phyloP scores from a whole-genome alignment of 257 asterid genomes.

The Rubia yunnanensis region DNA sequence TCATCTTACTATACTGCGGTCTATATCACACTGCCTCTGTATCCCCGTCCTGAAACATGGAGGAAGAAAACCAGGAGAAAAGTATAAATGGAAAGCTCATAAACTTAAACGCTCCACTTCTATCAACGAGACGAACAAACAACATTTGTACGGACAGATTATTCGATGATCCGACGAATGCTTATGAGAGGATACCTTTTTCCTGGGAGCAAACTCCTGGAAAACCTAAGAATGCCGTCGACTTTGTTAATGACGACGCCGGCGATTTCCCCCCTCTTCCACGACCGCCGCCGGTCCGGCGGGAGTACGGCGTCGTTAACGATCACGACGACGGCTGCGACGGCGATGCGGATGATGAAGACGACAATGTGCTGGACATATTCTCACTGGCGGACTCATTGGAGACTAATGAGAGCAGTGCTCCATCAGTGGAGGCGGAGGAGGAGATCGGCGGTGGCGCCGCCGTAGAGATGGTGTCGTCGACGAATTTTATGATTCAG shows the following conservation, averaged over 20 bases:
- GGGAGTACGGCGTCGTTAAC: constrained; percentile 22
- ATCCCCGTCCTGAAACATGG: constrained; percentile 35
- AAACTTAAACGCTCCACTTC: constrained; percentile 54
- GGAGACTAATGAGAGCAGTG: constrained; percentile 12
- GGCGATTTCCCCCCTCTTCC: constrained; percentile 28
- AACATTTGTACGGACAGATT: constrained; percentile 4
- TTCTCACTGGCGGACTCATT: constrained; percentile 55
- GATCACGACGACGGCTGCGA: constrained; percentile 15
- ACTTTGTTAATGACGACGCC: background rate
- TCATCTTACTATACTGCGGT: no score
- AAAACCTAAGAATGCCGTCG: constrained; percentile 41
- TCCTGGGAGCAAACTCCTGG: constrained; percentile 78
- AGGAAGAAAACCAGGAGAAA: constrained; percentile 25
- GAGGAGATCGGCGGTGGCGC: background rate
- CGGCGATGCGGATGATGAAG: constrained; percentile 15
- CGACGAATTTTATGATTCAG: constrained; percentile 53
- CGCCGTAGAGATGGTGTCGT: constrained; percentile 1
- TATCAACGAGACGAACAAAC: constrained; percentile 44
- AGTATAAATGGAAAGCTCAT: constrained; percentile 35
- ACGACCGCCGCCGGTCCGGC: constrained; percentile 42
- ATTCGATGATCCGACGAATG: constrained; percentile 1
- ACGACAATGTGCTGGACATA: constrained; percentile 40
- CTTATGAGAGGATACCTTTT: constrained; percentile 51
- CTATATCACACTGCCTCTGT: background rate
- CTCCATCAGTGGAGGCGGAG: background rate